phyloP scores from a whole-genome alignment of 108 stramenopile species.

The Skeletonema marinoi region DNA sequence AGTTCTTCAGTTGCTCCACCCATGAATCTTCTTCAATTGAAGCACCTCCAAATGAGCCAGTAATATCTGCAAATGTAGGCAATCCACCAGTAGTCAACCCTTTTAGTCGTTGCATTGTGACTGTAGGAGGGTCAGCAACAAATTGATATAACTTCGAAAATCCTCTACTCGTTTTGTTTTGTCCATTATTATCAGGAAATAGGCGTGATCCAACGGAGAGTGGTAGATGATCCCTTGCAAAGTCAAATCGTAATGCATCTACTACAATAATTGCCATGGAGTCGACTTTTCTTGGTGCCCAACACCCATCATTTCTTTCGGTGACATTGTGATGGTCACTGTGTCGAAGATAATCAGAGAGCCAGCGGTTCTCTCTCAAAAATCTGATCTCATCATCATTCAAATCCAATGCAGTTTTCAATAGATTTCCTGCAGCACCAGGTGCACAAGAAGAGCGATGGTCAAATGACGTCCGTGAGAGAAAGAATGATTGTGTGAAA shows the following conservation, averaged over 20 bases:
- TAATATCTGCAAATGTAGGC: conserved; percentile 96
- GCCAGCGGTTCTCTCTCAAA: conserved; percentile 11
- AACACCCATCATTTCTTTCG: conserved; percentile 54
- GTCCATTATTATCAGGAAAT: conserved; percentile 14
- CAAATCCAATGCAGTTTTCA: conserved; percentile 14
- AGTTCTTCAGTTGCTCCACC: conserved; percentile 65
- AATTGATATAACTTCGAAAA: conserved; percentile 78
- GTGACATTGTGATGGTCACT: not conserved
- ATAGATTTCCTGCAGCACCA: conserved; percentile 7
- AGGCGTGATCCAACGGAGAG: conserved; percentile 71
- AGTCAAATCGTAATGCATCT: conserved; percentile 96
- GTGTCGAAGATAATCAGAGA: conserved; percentile 3
- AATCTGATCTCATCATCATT: conserved; percentile 9
- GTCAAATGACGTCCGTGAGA: conserved; percentile 63
- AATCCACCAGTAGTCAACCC: conserved; percentile 95
- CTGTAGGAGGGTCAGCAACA: conserved; percentile 98
- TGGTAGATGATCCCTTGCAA: conserved; percentile 80
- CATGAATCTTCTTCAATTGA: conserved; percentile 86
- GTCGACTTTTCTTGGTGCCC: conserved; percentile 78
- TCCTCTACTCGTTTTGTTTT: conserved; percentile 29
- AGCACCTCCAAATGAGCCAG: conserved; percentile 71
- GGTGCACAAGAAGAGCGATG: conserved; percentile 43
- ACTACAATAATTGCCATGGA: conserved; percentile 88
- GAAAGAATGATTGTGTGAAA: conserved; percentile 69
- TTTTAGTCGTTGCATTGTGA: conserved; percentile 98